phyloP scores from a whole-genome alignment of 2,329 filamentous ascomycete genomes.

The Colletotrichum musicola region DNA sequence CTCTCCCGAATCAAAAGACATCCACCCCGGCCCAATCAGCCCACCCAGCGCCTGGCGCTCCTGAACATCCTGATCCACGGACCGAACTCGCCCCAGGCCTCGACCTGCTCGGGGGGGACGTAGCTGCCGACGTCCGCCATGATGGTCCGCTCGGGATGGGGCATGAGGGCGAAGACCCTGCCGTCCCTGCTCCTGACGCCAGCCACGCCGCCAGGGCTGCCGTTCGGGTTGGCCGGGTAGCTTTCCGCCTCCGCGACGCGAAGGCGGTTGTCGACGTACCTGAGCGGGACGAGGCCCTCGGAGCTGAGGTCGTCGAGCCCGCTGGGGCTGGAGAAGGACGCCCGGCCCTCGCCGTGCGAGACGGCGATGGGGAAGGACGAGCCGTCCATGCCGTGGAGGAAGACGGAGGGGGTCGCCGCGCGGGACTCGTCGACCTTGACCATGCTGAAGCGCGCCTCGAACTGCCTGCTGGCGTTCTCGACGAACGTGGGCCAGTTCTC shows the following conservation, averaged over 20 bases:
- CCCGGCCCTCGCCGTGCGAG: slow-evolving; percentile 92
- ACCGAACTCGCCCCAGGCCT: slow-evolving; percentile 83
- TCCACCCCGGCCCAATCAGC: slow-evolving; percentile 51
- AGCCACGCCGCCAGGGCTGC: slow-evolving; percentile 84
- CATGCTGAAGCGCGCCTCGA: slow-evolving; percentile 90
- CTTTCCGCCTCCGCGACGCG: slow-evolving; percentile 77
- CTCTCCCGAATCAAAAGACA: not conserved
- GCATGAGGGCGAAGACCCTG: slow-evolving; percentile 89
- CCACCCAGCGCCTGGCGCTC: slow-evolving; percentile 90
- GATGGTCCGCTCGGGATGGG: slow-evolving; percentile 91
- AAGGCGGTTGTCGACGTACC: slow-evolving; percentile 84
- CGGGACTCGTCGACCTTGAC: slow-evolving; percentile 73
- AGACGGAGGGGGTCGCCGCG: slow-evolving; percentile 74
- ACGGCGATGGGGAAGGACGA: slow-evolving; percentile 87
- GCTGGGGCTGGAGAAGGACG: slow-evolving; percentile 72
- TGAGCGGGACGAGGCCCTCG: slow-evolving; percentile 79
- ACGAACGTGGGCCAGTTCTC: slow-evolving; percentile 88
- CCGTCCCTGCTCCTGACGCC: slow-evolving; percentile 83
- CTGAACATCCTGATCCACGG: slow-evolving; percentile 90
- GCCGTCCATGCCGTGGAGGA: slow-evolving; percentile 89
- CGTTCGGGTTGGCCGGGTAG: slow-evolving; percentile 93
- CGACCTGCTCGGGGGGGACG: slow-evolving; percentile 68
- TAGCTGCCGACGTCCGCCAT: slow-evolving; percentile 84
- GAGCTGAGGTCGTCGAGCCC: slow-evolving; percentile 68
- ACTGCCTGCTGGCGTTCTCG: slow-evolving; percentile 86